Base-by-base conservation (phyloP, 1,284 basidiomycete species). In the Leccinum glutinopallens region DNA sequence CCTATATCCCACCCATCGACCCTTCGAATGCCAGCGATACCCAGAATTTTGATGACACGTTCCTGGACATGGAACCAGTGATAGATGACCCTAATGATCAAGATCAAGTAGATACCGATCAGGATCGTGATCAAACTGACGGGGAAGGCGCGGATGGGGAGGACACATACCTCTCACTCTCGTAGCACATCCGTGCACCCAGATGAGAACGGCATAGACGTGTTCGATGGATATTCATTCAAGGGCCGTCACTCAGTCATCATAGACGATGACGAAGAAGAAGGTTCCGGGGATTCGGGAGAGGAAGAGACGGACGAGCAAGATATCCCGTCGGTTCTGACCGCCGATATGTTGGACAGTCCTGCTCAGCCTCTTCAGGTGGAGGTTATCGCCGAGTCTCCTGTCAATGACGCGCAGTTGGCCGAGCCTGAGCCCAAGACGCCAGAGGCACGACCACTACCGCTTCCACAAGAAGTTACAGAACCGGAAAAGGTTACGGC, bases 11-110 rank as follows among this genome's bases (percentile, higher is more conserved):
- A 22, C 90, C 93, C 19, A 93, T 96, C 72, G 94, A 98, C 75
- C 93, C 94, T 7, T 87, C 87, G 57, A 94, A 97, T 77, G 95
- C 96, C 69, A 91, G 90, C 73, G 97, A 99, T 84, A 97, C 94
- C 68, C 93, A 95, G 77, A 98, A 98, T 79, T 99, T 99, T 76
- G 97, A 98, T 76, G 94, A 97, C 70, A 91, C 94, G 39, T 98
- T 97, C 86, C 84, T 98, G 63, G 94, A 94, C 74, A 96, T 97
- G 91, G 90, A 92, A 69, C 93, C 93, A 46, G 88, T 92, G 63
- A 86, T 93, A 68, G 90, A 93, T 68, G 92, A 90, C 70, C 87
- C 83, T 65, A 83, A 86, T 69, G 85, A 85, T 49, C 76, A 81
- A 60, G 81, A 80, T 58, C 79, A 80, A 68, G 85, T 81, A n/a